Evolutionary conservation across 345 rosid species (phyloP).

Genomic region (Eucalyptus sp.): DNA sequence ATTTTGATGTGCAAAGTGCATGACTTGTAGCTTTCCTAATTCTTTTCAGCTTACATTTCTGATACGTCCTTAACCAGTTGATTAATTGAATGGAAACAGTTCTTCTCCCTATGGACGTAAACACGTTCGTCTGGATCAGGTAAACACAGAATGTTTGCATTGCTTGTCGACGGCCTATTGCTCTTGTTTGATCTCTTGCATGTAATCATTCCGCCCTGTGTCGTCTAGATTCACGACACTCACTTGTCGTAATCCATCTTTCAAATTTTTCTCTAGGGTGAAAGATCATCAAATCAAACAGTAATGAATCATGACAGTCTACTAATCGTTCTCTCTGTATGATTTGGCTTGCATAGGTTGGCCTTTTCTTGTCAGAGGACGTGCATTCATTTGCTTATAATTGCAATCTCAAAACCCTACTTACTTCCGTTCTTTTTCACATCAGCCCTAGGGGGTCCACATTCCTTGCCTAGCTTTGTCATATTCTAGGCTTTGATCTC

Average conservation of each 20-base stretch:
- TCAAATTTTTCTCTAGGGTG: not conserved
- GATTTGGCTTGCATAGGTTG: not conserved
- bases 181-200: not conserved
- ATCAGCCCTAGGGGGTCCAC: not conserved
- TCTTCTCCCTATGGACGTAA: not conserved
- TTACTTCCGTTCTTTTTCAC: not conserved
- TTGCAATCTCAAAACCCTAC: not conserved
- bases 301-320: not conserved
- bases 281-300: not conserved
- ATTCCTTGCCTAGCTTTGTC: not conserved
- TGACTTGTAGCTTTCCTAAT: not conserved
- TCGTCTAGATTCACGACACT: not conserved
- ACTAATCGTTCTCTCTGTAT: not conserved
- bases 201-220: not conserved
- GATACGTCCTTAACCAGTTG: not conserved
- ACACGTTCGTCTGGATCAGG: not conserved
- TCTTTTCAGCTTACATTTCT: not conserved
- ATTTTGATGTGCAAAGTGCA: not conserved
- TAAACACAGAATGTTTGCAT: not conserved
- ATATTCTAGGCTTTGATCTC: not conserved
- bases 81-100: not conserved
- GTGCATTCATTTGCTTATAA: not conserved
- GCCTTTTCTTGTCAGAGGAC: not conserved
- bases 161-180: not conserved
- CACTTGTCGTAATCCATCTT: not conserved